Evolutionary conservation across 768 basidiomycete genomes (phyloP).

Genomic region (Lactifluus piperatus): DNA sequence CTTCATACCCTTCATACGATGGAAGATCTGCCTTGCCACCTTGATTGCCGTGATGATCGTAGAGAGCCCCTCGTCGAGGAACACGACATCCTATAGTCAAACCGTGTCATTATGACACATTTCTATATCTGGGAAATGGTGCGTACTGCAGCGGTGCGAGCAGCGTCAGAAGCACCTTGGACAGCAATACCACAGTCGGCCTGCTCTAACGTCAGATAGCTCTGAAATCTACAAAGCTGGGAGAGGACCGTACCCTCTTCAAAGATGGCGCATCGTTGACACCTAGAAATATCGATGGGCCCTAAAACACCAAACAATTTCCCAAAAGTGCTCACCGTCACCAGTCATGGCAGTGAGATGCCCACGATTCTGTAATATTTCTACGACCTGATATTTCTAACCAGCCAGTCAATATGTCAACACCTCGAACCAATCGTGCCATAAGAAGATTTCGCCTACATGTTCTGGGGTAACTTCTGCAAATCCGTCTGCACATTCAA

Average conservation of each 20-base stretch:
- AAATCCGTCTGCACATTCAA: conserved; percentile 43
- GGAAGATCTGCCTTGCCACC: conserved; percentile 42
- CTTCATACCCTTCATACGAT: conserved; percentile 36
- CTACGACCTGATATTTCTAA: conserved; percentile 29
- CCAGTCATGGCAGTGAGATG: conserved; percentile 39
- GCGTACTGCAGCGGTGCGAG: conserved; percentile 29
- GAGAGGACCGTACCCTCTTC: conserved; percentile 23
- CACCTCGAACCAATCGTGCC: background rate
- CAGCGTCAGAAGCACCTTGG: conserved; percentile 36
- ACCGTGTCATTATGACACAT: background rate
- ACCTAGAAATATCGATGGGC: conserved; percentile 9
- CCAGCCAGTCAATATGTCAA: background rate
- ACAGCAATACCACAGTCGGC: conserved; percentile 35
- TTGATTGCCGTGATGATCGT: conserved; percentile 39
- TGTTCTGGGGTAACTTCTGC: conserved; percentile 44
- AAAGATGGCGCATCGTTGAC: conserved; percentile 30
- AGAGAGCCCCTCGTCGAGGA: conserved; percentile 38
- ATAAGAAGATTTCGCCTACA: conserved; percentile 21
- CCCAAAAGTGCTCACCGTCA: conserved; percentile 24
- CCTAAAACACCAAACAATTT: background rate
- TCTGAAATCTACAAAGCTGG: conserved; percentile 9
- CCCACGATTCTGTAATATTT: conserved; percentile 33
- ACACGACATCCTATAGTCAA: conserved; percentile 32
- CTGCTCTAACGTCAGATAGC: background rate
- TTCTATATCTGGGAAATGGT: background rate